Conservation (phyloP, 192 early-diverging fungal genomes). For the Entomortierella chlamydospora region DNA sequence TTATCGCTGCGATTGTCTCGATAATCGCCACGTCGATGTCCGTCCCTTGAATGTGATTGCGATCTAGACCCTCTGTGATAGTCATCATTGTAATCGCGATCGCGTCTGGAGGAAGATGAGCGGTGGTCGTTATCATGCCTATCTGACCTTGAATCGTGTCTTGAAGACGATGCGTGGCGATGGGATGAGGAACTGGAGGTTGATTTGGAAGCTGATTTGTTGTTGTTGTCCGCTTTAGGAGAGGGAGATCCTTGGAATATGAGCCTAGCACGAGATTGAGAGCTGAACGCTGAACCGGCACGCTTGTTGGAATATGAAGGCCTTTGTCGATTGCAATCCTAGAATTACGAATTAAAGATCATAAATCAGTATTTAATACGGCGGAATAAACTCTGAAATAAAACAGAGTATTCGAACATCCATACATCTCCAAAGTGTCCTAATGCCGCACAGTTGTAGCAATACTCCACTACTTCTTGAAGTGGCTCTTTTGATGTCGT, state of each 20-base stretch:
- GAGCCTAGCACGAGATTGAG: neutral
- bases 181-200: neutral
- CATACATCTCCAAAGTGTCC: constrained; percentile 53
- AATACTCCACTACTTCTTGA: constrained; percentile 15
- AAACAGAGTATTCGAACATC: neutral
- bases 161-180: neutral
- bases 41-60: neutral
- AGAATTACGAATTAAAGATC: neutral
- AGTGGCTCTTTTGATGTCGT: neutral
- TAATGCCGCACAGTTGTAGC: constrained; percentile 37
- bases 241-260: neutral
- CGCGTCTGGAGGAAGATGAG: neutral
- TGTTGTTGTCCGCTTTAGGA: neutral
- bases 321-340: constrained; percentile 19
- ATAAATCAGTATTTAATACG: neutral
- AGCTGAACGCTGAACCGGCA: neutral
- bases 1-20: neutral
- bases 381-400: neutral
- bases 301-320: constrained; percentile 3
- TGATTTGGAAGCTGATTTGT: neutral
- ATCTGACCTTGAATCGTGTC: neutral
- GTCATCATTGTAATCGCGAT: neutral
- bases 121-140: neutral
- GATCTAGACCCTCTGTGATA: neutral
- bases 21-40: constrained; percentile 7